phyloP scores from a whole-genome alignment of 768 basidiomycete species.

The Amanita polypyramis region DNA sequence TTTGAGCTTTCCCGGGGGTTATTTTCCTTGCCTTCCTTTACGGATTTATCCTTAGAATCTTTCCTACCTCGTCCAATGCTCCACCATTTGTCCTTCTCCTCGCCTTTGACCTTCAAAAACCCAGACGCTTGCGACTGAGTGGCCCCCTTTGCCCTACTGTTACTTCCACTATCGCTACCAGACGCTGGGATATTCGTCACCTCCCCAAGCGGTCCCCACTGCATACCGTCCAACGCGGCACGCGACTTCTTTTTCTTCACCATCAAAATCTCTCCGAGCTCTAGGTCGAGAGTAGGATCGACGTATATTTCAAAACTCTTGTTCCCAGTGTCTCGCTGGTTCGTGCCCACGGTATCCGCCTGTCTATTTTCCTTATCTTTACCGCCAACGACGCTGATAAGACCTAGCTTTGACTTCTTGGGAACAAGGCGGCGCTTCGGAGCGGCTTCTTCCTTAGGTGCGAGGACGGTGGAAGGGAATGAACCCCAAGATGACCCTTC shows the following conservation, averaged over 20 bases:
- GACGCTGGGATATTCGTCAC: slow-evolving; percentile 42
- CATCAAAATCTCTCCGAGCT: slow-evolving; percentile 58
- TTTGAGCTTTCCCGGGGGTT: slow-evolving; percentile 15
- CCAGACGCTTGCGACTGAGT: slow-evolving; percentile 19
- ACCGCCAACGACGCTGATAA: slow-evolving; percentile 20
- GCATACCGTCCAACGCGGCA: slow-evolving; percentile 44
- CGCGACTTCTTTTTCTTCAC: slow-evolving; percentile 73
- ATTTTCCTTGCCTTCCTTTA: slow-evolving; percentile 28
- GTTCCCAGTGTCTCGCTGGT: slow-evolving; percentile 15
- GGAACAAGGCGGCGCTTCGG: slow-evolving; percentile 24
- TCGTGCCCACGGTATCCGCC: not conserved
- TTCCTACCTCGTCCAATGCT: slow-evolving; percentile 67
- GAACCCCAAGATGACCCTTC: slow-evolving; percentile 23
- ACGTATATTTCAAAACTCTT: slow-evolving; percentile 55
- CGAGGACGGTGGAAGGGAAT: slow-evolving; percentile 21
- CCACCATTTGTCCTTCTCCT: slow-evolving; percentile 69
- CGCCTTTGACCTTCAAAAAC: slow-evolving; percentile 21
- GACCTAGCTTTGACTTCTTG: slow-evolving; percentile 53
- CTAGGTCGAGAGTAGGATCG: slow-evolving; percentile 53
- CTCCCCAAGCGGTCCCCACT: slow-evolving; percentile 45
- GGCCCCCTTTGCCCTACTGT: slow-evolving; percentile 13
- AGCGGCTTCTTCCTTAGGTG: slow-evolving; percentile 18
- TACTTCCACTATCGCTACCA: slow-evolving; percentile 4
- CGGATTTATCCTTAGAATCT: slow-evolving; percentile 58
- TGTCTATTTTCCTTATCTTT: slow-evolving; percentile 22